Evolutionary conservation across 106 monocot species (phyloP).

Genomic region (Agapanthus africanus): DNA sequence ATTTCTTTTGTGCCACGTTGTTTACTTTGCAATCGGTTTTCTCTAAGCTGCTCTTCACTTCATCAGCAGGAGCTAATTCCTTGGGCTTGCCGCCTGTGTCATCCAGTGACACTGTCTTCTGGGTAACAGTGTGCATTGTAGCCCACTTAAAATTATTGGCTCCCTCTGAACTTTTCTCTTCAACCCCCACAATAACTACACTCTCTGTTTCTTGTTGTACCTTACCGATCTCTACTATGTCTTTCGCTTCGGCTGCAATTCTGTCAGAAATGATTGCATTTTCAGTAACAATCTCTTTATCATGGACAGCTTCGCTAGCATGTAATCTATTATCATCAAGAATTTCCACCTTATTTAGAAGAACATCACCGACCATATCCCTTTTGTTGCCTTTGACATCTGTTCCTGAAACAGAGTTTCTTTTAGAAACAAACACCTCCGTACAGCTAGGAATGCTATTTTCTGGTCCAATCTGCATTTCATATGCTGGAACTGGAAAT

Average conservation of each 20-base stretch:
- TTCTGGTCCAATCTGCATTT: constrained; percentile 5
- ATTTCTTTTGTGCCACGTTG: neutral
- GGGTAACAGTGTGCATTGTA: neutral
- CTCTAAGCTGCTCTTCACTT: constrained; percentile 19
- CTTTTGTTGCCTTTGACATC: neutral
- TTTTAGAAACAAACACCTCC: constrained; percentile 4
- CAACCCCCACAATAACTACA: constrained; percentile 11
- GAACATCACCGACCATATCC: neutral
- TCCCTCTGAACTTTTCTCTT: constrained; percentile 17
- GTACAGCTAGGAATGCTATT: constrained; percentile 11
- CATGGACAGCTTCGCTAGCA: neutral
- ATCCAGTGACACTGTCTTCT: constrained; percentile 1
- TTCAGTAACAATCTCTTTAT: constrained; percentile 27
- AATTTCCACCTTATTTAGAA: constrained; percentile 6
- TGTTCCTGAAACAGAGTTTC: constrained; percentile 1
- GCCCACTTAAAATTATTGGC: constrained; percentile 7
- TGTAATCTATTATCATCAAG: constrained; percentile 11
- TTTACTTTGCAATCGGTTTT: constrained; percentile 11
- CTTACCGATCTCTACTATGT: constrained; percentile 28
- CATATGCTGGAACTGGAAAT: constrained; percentile 8
- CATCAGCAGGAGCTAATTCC: constrained; percentile 5
- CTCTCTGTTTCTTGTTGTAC: constrained; percentile 11
- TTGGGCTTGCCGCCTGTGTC: constrained; percentile 1
- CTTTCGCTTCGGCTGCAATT: constrained; percentile 33
- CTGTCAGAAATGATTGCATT: constrained; percentile 13